Percentiles rank a stretch among this genome's conserved stretches.
Conservation (phyloP, 345 rosid species). For the Camelina laxa region DNA sequence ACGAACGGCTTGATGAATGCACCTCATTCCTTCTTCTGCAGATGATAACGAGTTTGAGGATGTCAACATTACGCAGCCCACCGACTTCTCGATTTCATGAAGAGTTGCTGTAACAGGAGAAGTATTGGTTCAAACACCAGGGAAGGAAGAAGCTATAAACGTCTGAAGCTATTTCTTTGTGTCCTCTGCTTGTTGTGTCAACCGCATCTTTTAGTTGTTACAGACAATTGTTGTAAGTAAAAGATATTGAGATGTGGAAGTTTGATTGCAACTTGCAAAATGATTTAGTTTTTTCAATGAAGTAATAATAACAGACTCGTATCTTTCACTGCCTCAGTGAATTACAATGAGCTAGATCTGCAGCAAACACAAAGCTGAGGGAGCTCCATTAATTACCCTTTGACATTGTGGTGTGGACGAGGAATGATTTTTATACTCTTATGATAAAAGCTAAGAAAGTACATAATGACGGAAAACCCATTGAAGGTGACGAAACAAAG, state of each 20-base stretch:
- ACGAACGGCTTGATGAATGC: slow-evolving; percentile 5
- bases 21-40: slow-evolving; percentile 40
- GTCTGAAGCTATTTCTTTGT: slow-evolving; percentile 6
- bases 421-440: slow-evolving; percentile 49
- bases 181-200: slow-evolving; percentile 24
- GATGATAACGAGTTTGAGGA: slow-evolving; percentile 80
- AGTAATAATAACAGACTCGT: not conserved
- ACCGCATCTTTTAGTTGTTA: slow-evolving; percentile 2
- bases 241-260: slow-evolving; percentile 35
- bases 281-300: not conserved
- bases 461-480: slow-evolving; percentile 38
- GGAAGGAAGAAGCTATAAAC: not conserved
- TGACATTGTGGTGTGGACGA: slow-evolving; percentile 64
- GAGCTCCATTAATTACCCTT: slow-evolving; percentile 65
- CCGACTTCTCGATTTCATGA: slow-evolving; percentile 73
- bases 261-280: slow-evolving; percentile 26
- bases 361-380: slow-evolving; percentile 53
- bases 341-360: not conserved
- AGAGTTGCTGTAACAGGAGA: slow-evolving; percentile 19
- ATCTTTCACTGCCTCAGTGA: not conserved
- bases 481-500: not conserved
- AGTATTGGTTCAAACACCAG: slow-evolving; percentile 12
- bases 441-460: not conserved
- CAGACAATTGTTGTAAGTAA: slow-evolving; percentile 42
- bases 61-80: slow-evolving; percentile 60